phyloP scores from a whole-genome alignment of 331 rosid species.

The Telfairia occidentalis region DNA sequence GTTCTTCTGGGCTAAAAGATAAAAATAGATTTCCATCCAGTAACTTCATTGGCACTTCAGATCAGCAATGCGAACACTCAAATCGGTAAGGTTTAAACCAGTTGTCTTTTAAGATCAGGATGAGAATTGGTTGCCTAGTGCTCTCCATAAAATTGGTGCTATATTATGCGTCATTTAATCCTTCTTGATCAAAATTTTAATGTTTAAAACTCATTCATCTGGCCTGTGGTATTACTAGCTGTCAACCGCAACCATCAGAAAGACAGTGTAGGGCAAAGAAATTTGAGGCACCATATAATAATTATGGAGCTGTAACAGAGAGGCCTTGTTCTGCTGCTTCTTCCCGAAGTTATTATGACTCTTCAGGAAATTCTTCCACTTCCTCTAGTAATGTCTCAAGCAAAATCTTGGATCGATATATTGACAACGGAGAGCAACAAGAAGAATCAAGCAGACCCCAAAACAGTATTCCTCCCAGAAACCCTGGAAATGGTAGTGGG shows the following conservation, averaged over 20 bases:
- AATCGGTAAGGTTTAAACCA: conserved; percentile 43
- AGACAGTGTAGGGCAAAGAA: conserved; percentile 29
- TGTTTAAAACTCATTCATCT: conserved; percentile 10
- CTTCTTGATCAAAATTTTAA: background rate
- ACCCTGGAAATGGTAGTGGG: conserved; percentile 29
- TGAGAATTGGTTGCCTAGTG: background rate
- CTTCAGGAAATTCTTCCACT: conserved; percentile 68
- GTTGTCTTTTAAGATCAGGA: conserved; percentile 10
- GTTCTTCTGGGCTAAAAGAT: conserved; percentile 32
- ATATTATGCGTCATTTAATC: background rate
- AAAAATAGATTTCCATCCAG: conserved; percentile 59
- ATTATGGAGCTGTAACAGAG: conserved; percentile 30
- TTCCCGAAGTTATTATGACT: conserved; percentile 46
- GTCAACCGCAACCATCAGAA: conserved; percentile 35
- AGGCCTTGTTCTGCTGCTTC: conserved; percentile 44
- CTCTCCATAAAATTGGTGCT: conserved; percentile 2
- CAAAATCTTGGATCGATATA: conserved; percentile 68
- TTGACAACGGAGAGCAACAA: conserved; percentile 85
- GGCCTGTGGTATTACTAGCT: conserved; percentile 30
- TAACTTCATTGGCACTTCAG: conserved; percentile 30
- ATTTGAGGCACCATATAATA: conserved; percentile 27
- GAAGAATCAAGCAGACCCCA: conserved; percentile 34
- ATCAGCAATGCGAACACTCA: conserved; percentile 40
- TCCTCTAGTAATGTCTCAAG: conserved; percentile 64
- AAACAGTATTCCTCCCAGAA: conserved; percentile 27